Base-by-base conservation (phyloP, 225 moss, liverwort and hornwort genomes). In the Climacium dendroides region DNA sequence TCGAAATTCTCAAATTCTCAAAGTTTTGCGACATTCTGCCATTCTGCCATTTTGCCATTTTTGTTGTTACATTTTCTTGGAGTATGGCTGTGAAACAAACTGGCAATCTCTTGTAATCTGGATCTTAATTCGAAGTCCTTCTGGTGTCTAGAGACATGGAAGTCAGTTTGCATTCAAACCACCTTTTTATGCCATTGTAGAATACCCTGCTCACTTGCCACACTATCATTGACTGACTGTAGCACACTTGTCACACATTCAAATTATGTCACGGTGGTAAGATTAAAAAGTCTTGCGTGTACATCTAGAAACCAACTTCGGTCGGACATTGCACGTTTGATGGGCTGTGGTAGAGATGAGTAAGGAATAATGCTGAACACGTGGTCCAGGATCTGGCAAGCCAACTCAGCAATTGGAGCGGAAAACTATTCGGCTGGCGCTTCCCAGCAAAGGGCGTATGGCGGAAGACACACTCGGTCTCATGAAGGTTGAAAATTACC, bases 401-500 rank as follows among this genome's bases (percentile, higher is more conserved):
- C 8, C 85, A 58, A 4, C 71, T 39, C 80, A 59, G 87, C 60
- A 87, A n/a, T 81, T 88, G 80, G 94, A 94, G 70, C 90, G 98
- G 32, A 83, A 83, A 61, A 93, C 93, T 48, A 91, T 96, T 82
- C 96, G 98, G 19, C 80, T 99, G 79, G 98, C 96, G 77, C 93
- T 99, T 89, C 98, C 98, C 39, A 99, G 98, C 84, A 99, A 99
- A 91, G 98, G 98, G 66, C 96, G 98, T 47, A 99, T 99, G 98
- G 96, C 98, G 19, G 98, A 99, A 82, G 97, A 97, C 76, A 94
- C 97, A 39, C 95, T 99, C 13, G 94, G 82, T 81, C 91, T 99
- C 66, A 95, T 99, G 85, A 95, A 96, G 94, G 96, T 94, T 82
- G 83, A 48, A 14, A 35, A 23, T 15, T 24, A 30, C 59, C 53